These are phyloP conservation scores for Penicillium thymicola DNA, from an alignment of 2,329 filamentous ascomycete species.

Conservation along the genomic window DNA sequence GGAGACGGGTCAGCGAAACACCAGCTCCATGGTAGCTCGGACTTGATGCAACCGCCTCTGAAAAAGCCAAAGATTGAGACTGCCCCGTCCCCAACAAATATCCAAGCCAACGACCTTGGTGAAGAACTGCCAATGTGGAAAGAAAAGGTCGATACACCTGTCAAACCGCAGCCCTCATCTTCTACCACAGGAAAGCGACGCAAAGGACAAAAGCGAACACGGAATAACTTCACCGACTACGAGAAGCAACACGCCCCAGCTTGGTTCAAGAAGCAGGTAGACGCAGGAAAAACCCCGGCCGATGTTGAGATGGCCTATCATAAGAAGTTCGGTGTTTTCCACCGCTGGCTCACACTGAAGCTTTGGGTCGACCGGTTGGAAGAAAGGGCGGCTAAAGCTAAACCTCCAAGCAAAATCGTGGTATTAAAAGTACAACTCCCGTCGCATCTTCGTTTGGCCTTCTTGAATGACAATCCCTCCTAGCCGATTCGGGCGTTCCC, in stretches of 20 bases:
- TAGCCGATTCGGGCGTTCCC: not conserved
- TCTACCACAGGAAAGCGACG: not conserved
- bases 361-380: conserved; percentile 2
- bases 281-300: not conserved
- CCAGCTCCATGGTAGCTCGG: not conserved
- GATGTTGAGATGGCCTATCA: not conserved
- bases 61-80: not conserved
- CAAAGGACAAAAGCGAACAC: not conserved
- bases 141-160: not conserved
- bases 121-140: not conserved
- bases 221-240: conserved; percentile 6
- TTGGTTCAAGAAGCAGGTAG: not conserved
- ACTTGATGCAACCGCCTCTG: not conserved
- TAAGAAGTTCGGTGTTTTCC: conserved; percentile 1
- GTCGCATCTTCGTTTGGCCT: not conserved
- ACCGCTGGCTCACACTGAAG: not conserved
- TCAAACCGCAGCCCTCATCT: not conserved
- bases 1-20: not conserved
- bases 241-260: not conserved
- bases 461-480: not conserved
- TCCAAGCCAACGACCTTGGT: too few relatives aligned
- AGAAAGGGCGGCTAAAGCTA: not conserved
- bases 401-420: not conserved
- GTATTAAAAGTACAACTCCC: conserved; percentile 1
- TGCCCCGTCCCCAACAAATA: not conserved